phyloP scores from a whole-genome alignment of 306 rosid genomes.

The Prunus persica region Prunus_persica_NCBIv2 NC_034015.1:14067501-14068000 shows the following conservation, averaged over 20 bases:
- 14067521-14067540: slow-evolving; percentile 21
- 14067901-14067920: not conserved
- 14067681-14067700: not conserved
- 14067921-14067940: slow-evolving; percentile 41
- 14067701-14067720: not conserved
- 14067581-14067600: slow-evolving; percentile 99
- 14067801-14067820: slow-evolving; percentile 81
- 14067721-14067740: not conserved
- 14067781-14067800: slow-evolving; percentile 89
- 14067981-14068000: slow-evolving; percentile 81
- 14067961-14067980: slow-evolving; percentile 93
- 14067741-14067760: slow-evolving; percentile 66
- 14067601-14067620: slow-evolving; percentile 11
- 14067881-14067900: slow-evolving; percentile 1
- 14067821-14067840: not conserved
- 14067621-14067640: not conserved
- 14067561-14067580: slow-evolving; percentile 91
- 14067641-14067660: not conserved
- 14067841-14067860: not conserved
- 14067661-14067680: not conserved
- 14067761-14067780: slow-evolving; percentile 93
- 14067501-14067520: not conserved
- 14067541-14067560: slow-evolving; percentile 59
- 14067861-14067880: not conserved
- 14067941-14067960: slow-evolving; percentile 99